Base-by-base conservation (phyloP, 2,329 filamentous ascomycete species). In the Leptodontidium sp. region DNA sequence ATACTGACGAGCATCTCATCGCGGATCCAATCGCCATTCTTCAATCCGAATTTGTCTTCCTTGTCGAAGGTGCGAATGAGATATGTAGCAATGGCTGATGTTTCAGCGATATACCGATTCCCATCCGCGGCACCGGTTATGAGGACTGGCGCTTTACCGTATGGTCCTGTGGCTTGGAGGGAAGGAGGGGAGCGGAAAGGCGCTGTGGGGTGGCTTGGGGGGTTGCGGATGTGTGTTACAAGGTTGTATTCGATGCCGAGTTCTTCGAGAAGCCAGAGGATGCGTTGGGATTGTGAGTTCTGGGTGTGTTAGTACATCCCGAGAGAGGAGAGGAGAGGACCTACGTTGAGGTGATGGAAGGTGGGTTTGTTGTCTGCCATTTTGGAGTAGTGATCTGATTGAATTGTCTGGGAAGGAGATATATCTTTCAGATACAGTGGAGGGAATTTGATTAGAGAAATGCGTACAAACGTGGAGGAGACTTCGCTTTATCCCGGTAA, bases 131-230 rank as follows among this genome's bases (percentile, higher is more conserved):
- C 72, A 35, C 73, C 73, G 50, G 77, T 78, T 24, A 77, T 71
- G 72, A 98, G 82, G 59, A 94, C 81, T 0, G 94, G 94, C 0
- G 93, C 93, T 79, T 97, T 97, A 71, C 94, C 94, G 2, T 97
- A 84, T 0, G 92, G 91, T 75, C 97, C 93, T 26, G 96, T 82
- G 69, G 92, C 89, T 26, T 66, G 49, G 59, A 97, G 85, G 75
- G 91, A 90, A 0, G 88, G 82, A 1, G 93, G 93, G 0, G 94
- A 93, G 21, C 91, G 84, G 45, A 72, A 73, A 4, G 64, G 65
- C 8, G 50, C 43, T 15, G 61, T 71, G 4, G 66, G 66, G 76
- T 84, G 86, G 69, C 89, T 85, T 66, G 82, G 75, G 69, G 81
- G 82, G 73, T 83, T 79, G 66, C 94, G 90, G 8, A 63, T 45